Evolutionary conservation across 768 basidiomycete genomes (phyloP), one percentile per base, ranked within the genome.

Genomic region (Xerocomellus dryophilus): DNA sequence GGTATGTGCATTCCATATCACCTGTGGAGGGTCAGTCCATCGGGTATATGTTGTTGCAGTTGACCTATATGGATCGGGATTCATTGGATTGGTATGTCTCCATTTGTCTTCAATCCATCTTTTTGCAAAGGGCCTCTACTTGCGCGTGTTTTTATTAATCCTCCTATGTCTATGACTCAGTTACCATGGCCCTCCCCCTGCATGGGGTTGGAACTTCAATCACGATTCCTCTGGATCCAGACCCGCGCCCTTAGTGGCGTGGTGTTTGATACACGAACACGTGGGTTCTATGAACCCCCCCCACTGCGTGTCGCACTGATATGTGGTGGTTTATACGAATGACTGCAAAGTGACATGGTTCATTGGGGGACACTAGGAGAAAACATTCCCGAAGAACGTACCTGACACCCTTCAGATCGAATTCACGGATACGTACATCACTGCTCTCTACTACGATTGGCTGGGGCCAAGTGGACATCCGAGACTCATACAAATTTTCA

Each of bases 291-390:
- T 35, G 1, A 7, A 7, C 2, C 39, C 4, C 51, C 40, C 8
- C 2, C 2, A 0, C 9, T 5, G 2, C 6, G 3, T 1, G 1
- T 18, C 21, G 58, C 25, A 29, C 20, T 40, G 39, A 39, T 36
- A 43, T 10, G 51, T 40, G 17, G 2, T 25, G 15, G 8, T 5
- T 31, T 32, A n/a, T 35, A n/a, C 21, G 78, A 38, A 9, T 3
- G n/a, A 23, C 23, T 5, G 23, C 23, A 23, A 23, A 25, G 25
- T 25, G n/a, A 44, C 25, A 7, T 17, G 10, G 12, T 48, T 25
- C 20, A 10, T 17, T 38, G 18, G 15, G 18, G 14, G 29, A 21
- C 6, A n/a, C 20, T 41, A 52, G 51, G 12, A 11, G 11, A 27
- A 17, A 21, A 39, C 21, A 15, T 14, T 42, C 10, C 23, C 20